Evolutionary conservation across 108 stramenopile species (phyloP).

Genomic region (Pseudonitzschia multiseries): DNA sequence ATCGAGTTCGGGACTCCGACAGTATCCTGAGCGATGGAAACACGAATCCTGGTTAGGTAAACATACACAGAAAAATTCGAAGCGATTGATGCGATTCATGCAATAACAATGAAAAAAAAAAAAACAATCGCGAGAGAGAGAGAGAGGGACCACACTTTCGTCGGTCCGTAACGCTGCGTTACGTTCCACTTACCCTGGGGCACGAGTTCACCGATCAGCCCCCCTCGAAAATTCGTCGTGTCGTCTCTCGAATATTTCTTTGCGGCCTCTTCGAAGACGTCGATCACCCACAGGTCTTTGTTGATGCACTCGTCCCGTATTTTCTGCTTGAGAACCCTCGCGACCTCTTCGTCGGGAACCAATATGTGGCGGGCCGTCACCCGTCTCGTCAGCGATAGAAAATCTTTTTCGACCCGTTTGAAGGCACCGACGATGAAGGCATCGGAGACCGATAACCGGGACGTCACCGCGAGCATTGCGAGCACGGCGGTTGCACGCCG

Average conservation of each 20-base stretch:
- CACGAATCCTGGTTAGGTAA: neutral
- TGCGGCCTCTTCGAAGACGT: conserved; percentile 57
- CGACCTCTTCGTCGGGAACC: conserved; percentile 45
- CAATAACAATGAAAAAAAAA: neutral
- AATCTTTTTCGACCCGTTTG: conserved; percentile 42
- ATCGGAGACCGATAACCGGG: neutral
- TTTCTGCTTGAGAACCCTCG: conserved; percentile 49
- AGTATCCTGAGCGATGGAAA: conserved; percentile 34
- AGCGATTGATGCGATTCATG: neutral
- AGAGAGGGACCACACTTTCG: too few relatives aligned
- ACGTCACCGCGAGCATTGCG: neutral
- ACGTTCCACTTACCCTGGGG: conserved; percentile 50
- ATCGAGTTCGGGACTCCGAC: conserved; percentile 48
- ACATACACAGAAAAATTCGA: neutral
- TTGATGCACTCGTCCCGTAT: conserved; percentile 45
- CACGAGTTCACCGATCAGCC: conserved; percentile 49
- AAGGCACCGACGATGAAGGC: conserved; percentile 5
- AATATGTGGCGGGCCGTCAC: conserved; percentile 71
- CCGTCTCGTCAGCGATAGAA: conserved; percentile 54
- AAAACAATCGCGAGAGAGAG: too few relatives aligned
- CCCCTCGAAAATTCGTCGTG: conserved; percentile 52
- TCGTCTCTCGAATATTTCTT: conserved; percentile 52
- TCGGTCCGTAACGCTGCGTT: too few relatives aligned
- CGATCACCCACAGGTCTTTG: conserved; percentile 45
- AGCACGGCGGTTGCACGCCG: neutral